A percentile compares a stretch with the other conserved stretches of the same genome.
phyloP scores from a whole-genome alignment of 768 basidiomycete genomes.

The Tulasnella sp. region DNA sequence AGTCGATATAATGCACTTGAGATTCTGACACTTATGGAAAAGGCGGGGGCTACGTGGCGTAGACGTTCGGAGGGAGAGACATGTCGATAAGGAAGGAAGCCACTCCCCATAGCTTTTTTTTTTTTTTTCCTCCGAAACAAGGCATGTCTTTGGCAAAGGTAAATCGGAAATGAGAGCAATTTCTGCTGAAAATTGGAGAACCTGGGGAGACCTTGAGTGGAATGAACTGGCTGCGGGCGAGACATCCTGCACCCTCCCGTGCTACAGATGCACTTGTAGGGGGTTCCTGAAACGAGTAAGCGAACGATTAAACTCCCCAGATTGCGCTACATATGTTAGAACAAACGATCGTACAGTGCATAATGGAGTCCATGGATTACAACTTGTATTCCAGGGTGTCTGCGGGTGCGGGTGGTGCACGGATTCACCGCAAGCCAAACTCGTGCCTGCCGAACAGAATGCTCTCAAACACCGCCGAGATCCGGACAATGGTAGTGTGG shows the following conservation, averaged over 20 bases:
- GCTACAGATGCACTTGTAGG: background rate
- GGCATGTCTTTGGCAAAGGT: background rate
- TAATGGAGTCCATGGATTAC: too few relatives aligned
- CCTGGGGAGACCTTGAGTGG: background rate
- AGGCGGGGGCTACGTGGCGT: background rate
- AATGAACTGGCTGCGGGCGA: background rate
- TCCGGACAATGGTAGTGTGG: too few relatives aligned
- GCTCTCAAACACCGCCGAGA: too few relatives aligned
- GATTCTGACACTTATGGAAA: background rate
- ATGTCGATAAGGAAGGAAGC: background rate
- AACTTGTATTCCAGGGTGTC: too few relatives aligned
- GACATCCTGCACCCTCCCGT: background rate
- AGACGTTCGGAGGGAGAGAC: background rate
- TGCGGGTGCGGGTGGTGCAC: too few relatives aligned
- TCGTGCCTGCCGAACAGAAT: too few relatives aligned
- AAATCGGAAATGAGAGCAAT: background rate
- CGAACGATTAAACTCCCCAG: too few relatives aligned
- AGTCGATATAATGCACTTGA: background rate
- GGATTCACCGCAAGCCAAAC: too few relatives aligned
- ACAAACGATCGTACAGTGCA: too few relatives aligned
- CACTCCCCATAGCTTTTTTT: background rate
- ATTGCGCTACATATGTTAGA: too few relatives aligned
- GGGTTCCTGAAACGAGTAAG: too few relatives aligned
- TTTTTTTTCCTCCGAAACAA: background rate
- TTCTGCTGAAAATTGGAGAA: background rate